Evolutionary conservation across 1,139 yeast species (phyloP), one percentile per base, ranked within the genome.

Genomic region (Scheffersomyces segobiensis): DNA sequence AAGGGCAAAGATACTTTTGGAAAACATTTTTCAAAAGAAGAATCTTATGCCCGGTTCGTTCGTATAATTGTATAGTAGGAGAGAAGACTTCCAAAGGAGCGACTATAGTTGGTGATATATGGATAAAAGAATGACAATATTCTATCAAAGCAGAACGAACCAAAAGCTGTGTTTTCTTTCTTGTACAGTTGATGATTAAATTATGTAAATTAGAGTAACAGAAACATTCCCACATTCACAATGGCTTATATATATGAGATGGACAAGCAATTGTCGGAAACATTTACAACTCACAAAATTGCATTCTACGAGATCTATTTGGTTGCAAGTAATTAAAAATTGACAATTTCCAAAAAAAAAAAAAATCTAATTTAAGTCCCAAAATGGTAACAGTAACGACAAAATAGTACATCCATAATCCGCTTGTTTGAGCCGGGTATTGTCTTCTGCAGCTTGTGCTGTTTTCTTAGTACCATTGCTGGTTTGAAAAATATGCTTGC

Each of bases 1-100:
- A n/a, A 60, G 42, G 21, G 53, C 56, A 53, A 58, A 56, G 21
- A 58, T 56, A 48, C 53, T 56, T 47, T 50, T 52, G 42, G 57
- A n/a, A 53, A 58, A 52, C 56, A 56, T 54, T 49, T 22, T 48
- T 10, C 1, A 32, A 32, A 14, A 32, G 1, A 3, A 2, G 7
- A 10, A 4, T 32, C 39, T 32, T 17, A 3, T 10, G 42, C 42
- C 12, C 17, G 17, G 42, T 32, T 32, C 17, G 42, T 32, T 17
- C 12, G 42, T 7, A 17, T 32, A 32, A 8, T 32, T 32, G 14
- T 2, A 32, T 12, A 10, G 4, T 32, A 32, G 14, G 12, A 32
- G 42, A 32, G 14, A 32, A 10, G 42, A 4, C 42, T 32, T 32
- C 42, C 42, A 32, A 32, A 32, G 42, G 42, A 32, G 17, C 12